These are phyloP conservation scores for Amoeboaphelidium protococcarum DNA, from an alignment of 371 early-diverging fungal genomes.

Conservation along the genomic window DNA sequence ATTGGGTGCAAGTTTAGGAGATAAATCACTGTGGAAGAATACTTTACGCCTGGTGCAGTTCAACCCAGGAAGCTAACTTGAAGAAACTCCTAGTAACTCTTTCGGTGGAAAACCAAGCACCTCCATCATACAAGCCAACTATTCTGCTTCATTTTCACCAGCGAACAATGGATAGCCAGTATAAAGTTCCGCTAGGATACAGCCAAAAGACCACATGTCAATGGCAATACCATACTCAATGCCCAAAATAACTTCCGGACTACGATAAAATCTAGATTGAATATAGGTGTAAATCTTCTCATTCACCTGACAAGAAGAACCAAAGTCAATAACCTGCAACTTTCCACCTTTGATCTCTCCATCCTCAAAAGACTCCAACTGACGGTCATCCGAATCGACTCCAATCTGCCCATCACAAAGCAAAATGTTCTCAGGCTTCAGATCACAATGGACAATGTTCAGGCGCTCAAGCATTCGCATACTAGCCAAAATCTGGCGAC, in stretches of 20 bases:
- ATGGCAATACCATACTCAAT: conserved; percentile 64
- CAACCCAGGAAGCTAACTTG: too few relatives aligned
- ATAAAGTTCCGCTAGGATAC: conserved; percentile 86
- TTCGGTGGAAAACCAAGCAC: conserved; percentile 49
- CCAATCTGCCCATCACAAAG: too few relatives aligned
- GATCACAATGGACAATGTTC: conserved; percentile 88
- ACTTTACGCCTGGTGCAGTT: conserved; percentile 41
- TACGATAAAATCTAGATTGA: conserved; percentile 88
- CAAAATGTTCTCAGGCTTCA: conserved; percentile 87
- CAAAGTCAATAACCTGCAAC: conserved; percentile 97
- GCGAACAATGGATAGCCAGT: conserved; percentile 85
- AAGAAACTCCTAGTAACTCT: conserved; percentile 41
- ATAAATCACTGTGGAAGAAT: conserved; percentile 50
- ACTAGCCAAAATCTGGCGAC: conserved; percentile 59
- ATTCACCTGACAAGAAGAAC: conserved; percentile 62
- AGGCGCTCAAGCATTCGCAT: conserved; percentile 38
- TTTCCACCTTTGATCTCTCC: background rate
- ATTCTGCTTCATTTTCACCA: conserved; percentile 86
- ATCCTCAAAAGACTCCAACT: too few relatives aligned
- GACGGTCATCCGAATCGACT: too few relatives aligned
- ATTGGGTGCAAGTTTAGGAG: conserved; percentile 43
- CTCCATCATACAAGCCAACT: conserved; percentile 78
- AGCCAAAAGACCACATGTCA: conserved; percentile 98
- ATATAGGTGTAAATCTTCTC: conserved; percentile 90
- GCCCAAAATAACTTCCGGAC: conserved; percentile 87